Evolutionary conservation across 768 basidiomycete species (phyloP).

Genomic region (Tulasnella sp.): DNA sequence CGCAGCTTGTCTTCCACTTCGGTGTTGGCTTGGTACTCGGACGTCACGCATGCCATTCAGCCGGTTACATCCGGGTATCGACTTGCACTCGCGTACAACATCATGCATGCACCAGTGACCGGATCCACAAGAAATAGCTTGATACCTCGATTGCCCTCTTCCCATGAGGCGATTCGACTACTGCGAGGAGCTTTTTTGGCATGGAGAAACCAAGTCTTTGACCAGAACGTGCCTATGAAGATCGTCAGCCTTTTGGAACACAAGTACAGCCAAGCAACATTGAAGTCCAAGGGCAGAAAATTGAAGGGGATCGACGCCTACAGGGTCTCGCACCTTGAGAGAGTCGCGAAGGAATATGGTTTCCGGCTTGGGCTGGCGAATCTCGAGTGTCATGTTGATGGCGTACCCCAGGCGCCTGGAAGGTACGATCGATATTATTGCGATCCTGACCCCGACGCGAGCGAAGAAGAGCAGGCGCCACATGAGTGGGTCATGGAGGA

Average conservation of each 20-base stretch:
- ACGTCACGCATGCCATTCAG: constrained; percentile 50
- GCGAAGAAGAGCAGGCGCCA: constrained; percentile 25
- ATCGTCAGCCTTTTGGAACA: constrained; percentile 40
- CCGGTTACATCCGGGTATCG: constrained; percentile 49
- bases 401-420: neutral
- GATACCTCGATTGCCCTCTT: neutral
- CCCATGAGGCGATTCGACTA: constrained; percentile 19
- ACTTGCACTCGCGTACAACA: constrained; percentile 50
- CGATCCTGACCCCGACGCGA: neutral
- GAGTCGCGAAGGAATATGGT: constrained; percentile 38
- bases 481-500: constrained; percentile 21
- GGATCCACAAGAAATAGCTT: constrained; percentile 33
- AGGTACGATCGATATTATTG: neutral
- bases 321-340: constrained; percentile 36
- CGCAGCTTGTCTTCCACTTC: constrained; percentile 38
- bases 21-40: constrained; percentile 53
- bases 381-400: constrained; percentile 33
- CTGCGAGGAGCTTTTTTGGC: neutral
- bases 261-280: constrained; percentile 36
- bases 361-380: constrained; percentile 41
- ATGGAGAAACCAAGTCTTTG: neutral
- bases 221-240: constrained; percentile 29
- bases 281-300: constrained; percentile 28
- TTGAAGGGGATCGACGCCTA: constrained; percentile 43
- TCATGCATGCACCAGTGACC: constrained; percentile 42